Evolutionary conservation across 2,329 filamentous ascomycete genomes (phyloP).

Genomic region (Aspergillus cejpii): DNA sequence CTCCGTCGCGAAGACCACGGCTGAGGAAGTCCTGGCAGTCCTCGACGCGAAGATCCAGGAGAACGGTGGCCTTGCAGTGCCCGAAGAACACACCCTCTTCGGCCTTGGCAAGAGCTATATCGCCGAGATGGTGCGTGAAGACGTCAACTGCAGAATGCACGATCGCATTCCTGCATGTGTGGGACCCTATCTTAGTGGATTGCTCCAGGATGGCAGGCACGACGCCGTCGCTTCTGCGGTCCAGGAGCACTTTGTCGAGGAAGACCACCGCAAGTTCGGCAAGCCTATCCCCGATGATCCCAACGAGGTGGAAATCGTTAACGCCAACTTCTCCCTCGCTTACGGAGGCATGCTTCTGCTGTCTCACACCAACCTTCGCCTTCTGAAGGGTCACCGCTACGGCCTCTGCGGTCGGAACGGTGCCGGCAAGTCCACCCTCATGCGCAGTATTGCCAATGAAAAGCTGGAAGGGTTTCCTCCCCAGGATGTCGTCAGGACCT

Average conservation of each 20-base stretch:
- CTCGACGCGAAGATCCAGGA: constrained; percentile 71
- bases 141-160: constrained; percentile 75
- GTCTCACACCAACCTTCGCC: constrained; percentile 87
- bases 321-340: constrained; percentile 92
- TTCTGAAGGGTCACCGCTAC: constrained; percentile 94
- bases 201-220: constrained; percentile 59
- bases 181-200: constrained; percentile 65
- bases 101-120: constrained; percentile 66
- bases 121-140: constrained; percentile 75
- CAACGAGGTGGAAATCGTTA: constrained; percentile 92
- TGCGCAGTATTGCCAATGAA: constrained; percentile 90
- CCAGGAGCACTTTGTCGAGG: constrained; percentile 70
- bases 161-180: constrained; percentile 63
- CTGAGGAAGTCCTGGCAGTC: constrained; percentile 65
- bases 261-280: constrained; percentile 82
- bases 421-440: constrained; percentile 96
- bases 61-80: constrained; percentile 56
- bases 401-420: constrained; percentile 95
- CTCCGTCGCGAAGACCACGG: constrained; percentile 56
- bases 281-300: constrained; percentile 80
- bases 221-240: constrained; percentile 64
- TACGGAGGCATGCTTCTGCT: constrained; percentile 97
- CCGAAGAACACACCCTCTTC: constrained; percentile 58
- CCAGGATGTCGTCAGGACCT: constrained; percentile 86
- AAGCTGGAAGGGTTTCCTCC: constrained; percentile 96